Percentiles rank a stretch among this genome's conserved stretches.
These are phyloP conservation scores for Magnolia sinica DNA, from an alignment of 164 flowering plant species.

Conservation along the genomic window DNA sequence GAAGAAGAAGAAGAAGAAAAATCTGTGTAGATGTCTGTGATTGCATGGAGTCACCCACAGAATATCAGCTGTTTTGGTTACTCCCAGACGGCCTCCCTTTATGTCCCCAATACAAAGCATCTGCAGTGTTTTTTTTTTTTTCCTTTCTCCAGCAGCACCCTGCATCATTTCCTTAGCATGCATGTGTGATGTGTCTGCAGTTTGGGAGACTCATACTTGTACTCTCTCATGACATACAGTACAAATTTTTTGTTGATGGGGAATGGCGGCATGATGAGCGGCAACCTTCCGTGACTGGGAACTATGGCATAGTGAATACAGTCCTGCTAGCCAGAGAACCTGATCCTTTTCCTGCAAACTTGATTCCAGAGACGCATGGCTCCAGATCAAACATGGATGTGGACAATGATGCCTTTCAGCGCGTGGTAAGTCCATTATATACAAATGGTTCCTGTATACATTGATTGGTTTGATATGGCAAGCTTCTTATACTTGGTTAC, in stretches of 20 bases:
- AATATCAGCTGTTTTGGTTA: neutral
- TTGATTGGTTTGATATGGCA: neutral
- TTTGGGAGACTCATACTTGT: neutral
- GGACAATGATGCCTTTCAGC: slow-evolving; percentile 61
- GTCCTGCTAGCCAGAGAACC: slow-evolving; percentile 48
- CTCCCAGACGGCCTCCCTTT: neutral
- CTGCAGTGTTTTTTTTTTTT: neutral
- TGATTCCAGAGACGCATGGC: slow-evolving; percentile 33
- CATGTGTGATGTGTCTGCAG: neutral
- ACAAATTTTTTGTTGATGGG: slow-evolving; percentile 86
- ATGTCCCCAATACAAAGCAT: neutral
- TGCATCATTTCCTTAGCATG: too few relatives aligned
- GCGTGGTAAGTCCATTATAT: slow-evolving; percentile 42
- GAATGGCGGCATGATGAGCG: slow-evolving; percentile 86
- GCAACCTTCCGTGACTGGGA: slow-evolving; percentile 48
- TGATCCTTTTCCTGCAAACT: slow-evolving; percentile 29
- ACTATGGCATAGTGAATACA: slow-evolving; percentile 75
- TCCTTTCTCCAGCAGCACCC: neutral
- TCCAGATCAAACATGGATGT: slow-evolving; percentile 78
- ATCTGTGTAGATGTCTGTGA: neutral
- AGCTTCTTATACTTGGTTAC: neutral
- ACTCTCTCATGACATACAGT: slow-evolving; percentile 41
- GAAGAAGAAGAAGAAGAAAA: neutral
- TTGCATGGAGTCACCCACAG: neutral
- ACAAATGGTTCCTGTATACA: neutral